Percentiles rank a stretch among this genome's conserved stretches.
These are phyloP conservation scores for Balakata baccata DNA, from an alignment of 345 rosid genomes.

Conservation along the genomic window DNA sequence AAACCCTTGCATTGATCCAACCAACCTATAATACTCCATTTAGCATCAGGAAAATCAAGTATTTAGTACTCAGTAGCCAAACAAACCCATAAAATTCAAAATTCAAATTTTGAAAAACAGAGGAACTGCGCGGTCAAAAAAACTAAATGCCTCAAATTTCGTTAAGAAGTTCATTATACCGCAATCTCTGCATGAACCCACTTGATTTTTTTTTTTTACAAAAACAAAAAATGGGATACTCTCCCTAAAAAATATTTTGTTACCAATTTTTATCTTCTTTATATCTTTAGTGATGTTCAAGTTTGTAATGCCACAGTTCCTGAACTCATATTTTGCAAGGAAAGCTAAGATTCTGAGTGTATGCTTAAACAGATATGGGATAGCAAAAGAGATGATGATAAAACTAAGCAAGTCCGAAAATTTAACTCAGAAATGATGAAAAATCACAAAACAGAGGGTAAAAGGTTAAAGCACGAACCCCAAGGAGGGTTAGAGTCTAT, in stretches of 20 bases:
- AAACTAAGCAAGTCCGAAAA: neutral
- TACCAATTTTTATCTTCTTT: neutral
- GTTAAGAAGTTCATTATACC: neutral
- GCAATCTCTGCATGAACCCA: neutral
- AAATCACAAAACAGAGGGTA: neutral
- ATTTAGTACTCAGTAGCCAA: neutral
- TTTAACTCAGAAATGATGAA: neutral
- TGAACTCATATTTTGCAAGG: neutral
- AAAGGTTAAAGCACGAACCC: conserved; percentile 21
- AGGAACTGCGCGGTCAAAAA: neutral
- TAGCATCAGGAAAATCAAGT: neutral
- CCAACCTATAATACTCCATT: neutral
- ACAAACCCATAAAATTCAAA: neutral
- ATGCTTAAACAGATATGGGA: neutral
- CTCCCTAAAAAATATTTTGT: neutral
- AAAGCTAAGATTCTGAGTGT: neutral
- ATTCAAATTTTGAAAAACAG: neutral
- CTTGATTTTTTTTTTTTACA: neutral
- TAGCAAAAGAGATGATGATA: neutral
- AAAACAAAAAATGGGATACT: neutral
- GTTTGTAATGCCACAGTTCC: conserved; percentile 1
- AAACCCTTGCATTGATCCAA: neutral
- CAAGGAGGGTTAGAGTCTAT: conserved; percentile 41
- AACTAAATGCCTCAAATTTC: neutral
- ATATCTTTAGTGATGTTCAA: neutral